Conservation (phyloP, 225 moss, liverwort and hornwort species). For the Physcomitrellopsis africana region DNA sequence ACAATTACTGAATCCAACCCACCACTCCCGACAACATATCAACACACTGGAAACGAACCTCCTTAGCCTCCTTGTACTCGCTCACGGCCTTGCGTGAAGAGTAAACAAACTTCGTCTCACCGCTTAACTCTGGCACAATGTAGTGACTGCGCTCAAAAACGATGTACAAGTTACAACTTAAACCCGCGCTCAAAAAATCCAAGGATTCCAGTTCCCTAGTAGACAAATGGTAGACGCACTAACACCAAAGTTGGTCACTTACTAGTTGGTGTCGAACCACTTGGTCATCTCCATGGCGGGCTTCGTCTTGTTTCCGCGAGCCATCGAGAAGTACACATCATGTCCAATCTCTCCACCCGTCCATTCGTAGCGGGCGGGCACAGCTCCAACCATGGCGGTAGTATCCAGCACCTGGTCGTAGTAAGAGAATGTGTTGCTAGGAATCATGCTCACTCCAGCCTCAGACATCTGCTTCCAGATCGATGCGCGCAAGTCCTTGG, state of each 20-base stretch:
- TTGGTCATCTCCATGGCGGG: background rate
- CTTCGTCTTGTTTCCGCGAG: background rate
- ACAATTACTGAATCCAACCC: too few relatives aligned
- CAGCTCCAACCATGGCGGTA: conserved; percentile 55
- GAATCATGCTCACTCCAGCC: conserved; percentile 50
- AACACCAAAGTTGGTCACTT: conserved; percentile 47
- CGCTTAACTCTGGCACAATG: too few relatives aligned
- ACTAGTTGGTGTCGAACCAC: conserved; percentile 27
- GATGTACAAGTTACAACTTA: background rate
- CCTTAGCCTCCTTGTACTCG: too few relatives aligned
- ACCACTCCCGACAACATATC: too few relatives aligned
- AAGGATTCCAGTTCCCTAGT: conserved; percentile 31
- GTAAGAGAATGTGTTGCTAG: conserved; percentile 44
- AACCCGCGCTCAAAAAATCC: background rate
- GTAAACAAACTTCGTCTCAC: too few relatives aligned
- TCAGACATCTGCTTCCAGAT: conserved; percentile 33
- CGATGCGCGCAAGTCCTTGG: conserved; percentile 56
- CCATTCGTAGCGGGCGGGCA: too few relatives aligned
- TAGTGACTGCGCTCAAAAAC: too few relatives aligned
- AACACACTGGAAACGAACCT: too few relatives aligned
- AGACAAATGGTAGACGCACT: conserved; percentile 41
- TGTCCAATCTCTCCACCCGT: too few relatives aligned
- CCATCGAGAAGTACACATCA: background rate
- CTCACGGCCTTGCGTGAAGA: too few relatives aligned
- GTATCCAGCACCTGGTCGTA: conserved; percentile 74